Base-by-base conservation (phyloP, 2,329 filamentous ascomycete genomes). In the Colletotrichum simmondsii region DNA sequence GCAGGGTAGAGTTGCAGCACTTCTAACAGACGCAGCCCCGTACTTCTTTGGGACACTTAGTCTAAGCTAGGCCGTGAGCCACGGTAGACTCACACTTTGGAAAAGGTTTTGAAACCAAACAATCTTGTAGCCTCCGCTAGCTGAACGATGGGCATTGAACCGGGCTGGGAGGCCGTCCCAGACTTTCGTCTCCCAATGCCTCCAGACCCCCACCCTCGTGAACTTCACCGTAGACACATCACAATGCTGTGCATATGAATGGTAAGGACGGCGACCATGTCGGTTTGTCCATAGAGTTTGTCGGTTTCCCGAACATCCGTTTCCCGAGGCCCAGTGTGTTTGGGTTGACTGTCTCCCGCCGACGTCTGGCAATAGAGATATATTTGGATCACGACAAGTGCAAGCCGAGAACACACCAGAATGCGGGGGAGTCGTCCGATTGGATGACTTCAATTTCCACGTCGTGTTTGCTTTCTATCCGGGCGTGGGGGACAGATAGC, bases 341-440 rank as follows among this genome's bases (percentile, higher is more conserved):
- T 58, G 37, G 42, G 16, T 57, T 28, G 37, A 42, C 37, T 16
- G 16, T 46, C 30, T 12, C 37, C 11, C 46, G 26, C 26, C 16
- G 12, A 24, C 61, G 22, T 22, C 6, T 24, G 61, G 46, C 46
- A 22, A 35, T 4, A 8, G n/a, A n/a, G 24, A 60, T 37, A 67
- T 66, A n/a, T 60, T 66, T 66, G 59, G 64, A 66, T 59, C 37
- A 60, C 19, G 26, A 35, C 59, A 54, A 58, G 28, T n/a, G 46
- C 28, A 53, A 37, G 14, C 24, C 14, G 28, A 26, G 30, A n/a
- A 19, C 28, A 42, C 42, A 53, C 5, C 42, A 46, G 19, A 32
- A 35, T 8, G 8, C 42, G 46, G 65, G 69, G 70, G 69, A 64
- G 42, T n/a, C 35, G 26, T 59, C 70, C 65, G 65, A 72, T 72